Percentiles rank a stretch among this genome's conserved stretches.
Evolutionary conservation across 176 grass and related monocot species (phyloP).

Genomic region (Cymbopogon citratus): DNA sequence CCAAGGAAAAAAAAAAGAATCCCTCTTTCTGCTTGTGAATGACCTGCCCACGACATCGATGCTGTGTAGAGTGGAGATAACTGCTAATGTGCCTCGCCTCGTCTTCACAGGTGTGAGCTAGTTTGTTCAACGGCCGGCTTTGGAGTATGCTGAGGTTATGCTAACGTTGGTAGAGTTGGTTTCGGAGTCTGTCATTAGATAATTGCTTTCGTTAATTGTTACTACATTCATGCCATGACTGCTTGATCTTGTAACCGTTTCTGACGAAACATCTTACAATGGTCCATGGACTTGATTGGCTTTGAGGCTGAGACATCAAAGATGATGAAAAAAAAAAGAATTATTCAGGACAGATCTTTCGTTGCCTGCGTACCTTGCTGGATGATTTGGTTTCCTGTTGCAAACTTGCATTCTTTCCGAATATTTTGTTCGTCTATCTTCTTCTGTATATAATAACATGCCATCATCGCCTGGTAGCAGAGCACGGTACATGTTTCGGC

Average conservation of each 20-base stretch:
- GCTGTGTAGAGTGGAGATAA: not conserved
- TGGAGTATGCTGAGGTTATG: constrained; percentile 1
- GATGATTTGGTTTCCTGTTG: not conserved
- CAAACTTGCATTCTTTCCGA: not conserved
- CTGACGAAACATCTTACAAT: not conserved
- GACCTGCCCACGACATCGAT: not conserved
- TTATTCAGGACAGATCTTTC: not conserved
- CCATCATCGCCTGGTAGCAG: not conserved
- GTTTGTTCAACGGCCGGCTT: constrained; percentile 20
- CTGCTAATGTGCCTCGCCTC: not conserved
- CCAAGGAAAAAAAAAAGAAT: not conserved
- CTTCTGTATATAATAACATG: not conserved
- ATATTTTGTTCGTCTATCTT: not conserved
- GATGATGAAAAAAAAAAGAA: not conserved
- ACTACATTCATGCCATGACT: not conserved
- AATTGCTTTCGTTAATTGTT: not conserved
- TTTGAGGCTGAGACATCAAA: not conserved
- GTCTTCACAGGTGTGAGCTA: constrained; percentile 13
- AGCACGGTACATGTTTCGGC: not conserved
- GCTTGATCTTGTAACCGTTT: not conserved
- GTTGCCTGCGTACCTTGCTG: not conserved
- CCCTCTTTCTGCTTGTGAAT: not conserved
- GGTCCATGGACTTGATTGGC: not conserved
- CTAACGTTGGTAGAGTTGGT: not conserved
- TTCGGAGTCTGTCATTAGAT: not conserved